These are phyloP conservation scores for Cyclanthera cordifolia DNA, from an alignment of 306 rosid species.

Conservation along the genomic window DNA sequence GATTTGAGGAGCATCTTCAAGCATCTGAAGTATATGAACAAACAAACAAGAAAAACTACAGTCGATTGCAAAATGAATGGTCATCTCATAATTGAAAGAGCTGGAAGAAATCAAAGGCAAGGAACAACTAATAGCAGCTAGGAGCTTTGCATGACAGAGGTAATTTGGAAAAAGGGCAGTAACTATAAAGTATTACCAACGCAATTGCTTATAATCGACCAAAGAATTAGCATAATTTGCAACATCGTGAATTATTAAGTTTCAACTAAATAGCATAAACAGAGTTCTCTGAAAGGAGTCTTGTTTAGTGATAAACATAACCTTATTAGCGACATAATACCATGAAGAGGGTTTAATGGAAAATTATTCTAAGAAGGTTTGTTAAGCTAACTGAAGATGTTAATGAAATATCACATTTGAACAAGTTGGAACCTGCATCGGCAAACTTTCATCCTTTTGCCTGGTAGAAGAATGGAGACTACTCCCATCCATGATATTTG, in stretches of 20 bases:
- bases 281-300: background rate
- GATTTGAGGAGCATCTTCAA: constrained; percentile 46
- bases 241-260: background rate
- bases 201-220: background rate
- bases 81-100: background rate
- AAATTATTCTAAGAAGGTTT: constrained; percentile 2
- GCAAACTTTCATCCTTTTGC: constrained; percentile 61
- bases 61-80: background rate
- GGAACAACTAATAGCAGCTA: background rate
- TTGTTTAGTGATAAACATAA: background rate
- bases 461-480: constrained; percentile 34
- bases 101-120: background rate
- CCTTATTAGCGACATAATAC: background rate
- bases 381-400: background rate
- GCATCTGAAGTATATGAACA: constrained; percentile 37
- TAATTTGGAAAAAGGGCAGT: background rate
- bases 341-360: background rate
- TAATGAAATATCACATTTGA: background rate
- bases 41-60: background rate
- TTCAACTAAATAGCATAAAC: background rate
- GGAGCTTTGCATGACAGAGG: background rate
- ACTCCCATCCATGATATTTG: constrained; percentile 39
- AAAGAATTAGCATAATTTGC: background rate
- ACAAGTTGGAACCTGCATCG: constrained; percentile 58
- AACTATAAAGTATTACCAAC: background rate